Evolutionary conservation across 164 flowering plant species (phyloP).

Genomic region (Malania oleifera): DNA sequence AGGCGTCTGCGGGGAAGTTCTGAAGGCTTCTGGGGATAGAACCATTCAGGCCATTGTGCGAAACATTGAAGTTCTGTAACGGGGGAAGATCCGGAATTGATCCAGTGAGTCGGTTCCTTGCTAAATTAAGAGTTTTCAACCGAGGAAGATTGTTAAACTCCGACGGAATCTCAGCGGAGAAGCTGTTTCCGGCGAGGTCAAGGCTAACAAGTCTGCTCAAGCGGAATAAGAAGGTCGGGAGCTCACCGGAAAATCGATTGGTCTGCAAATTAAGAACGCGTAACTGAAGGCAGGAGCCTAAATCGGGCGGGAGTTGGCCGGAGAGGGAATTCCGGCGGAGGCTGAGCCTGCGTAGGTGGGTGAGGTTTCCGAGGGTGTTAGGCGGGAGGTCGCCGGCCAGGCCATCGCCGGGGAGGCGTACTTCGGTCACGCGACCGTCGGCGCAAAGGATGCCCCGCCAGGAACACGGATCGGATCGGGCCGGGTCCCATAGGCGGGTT

Average conservation of each 20-base stretch:
- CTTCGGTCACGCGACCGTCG: neutral
- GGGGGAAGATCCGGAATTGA: neutral
- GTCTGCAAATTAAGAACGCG: neutral
- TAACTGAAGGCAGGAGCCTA: neutral
- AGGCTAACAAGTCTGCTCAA: neutral
- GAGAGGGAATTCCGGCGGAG: neutral
- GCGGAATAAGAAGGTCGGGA: neutral
- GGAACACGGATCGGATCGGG: neutral
- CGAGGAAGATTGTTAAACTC: neutral
- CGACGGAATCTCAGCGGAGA: neutral
- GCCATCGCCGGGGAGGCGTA: neutral
- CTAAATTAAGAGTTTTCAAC: neutral
- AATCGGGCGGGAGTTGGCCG: neutral
- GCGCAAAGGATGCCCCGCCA: neutral
- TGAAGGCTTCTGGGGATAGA: neutral
- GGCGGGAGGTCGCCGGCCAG: neutral
- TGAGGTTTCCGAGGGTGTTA: neutral
- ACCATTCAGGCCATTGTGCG: neutral
- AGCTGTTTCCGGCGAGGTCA: too few relatives aligned
- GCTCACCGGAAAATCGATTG: neutral
- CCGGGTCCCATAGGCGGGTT: neutral
- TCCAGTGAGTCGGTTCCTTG: neutral
- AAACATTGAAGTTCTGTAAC: neutral
- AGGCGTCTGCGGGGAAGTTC: neutral
- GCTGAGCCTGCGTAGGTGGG: neutral